Conservation (phyloP, 352 stramenopile species). For the Globisporangium mamillatum region DNA sequence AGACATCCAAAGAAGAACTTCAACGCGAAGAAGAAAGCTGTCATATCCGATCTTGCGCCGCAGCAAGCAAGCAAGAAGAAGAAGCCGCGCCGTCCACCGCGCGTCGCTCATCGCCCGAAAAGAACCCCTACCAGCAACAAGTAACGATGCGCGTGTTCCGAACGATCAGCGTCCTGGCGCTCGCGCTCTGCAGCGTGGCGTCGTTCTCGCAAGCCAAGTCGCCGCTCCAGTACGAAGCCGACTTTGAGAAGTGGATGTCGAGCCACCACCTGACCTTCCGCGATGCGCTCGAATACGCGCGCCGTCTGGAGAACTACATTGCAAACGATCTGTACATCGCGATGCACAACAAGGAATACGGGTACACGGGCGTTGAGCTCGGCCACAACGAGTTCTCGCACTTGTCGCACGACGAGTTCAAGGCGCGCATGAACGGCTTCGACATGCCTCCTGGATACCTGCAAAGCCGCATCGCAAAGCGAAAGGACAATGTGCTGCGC, state of each 20-base stretch:
- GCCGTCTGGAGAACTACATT: constrained; percentile 75
- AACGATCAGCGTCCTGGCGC: constrained; percentile 22
- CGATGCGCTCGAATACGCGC: constrained; percentile 68
- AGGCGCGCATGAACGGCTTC: constrained; percentile 56
- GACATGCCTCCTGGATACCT: constrained; percentile 53
- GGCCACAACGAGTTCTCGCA: constrained; percentile 95
- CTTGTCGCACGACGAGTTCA: constrained; percentile 95
- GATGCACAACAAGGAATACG: constrained; percentile 81
- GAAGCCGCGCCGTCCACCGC: neutral
- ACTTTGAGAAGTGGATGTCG: constrained; percentile 70
- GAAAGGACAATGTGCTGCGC: constrained; percentile 26
- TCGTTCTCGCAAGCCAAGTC: constrained; percentile 40
- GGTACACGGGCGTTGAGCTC: constrained; percentile 77
- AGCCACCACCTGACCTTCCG: constrained; percentile 47
- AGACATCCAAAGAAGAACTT: constrained; percentile 15
- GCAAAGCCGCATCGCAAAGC: constrained; percentile 47
- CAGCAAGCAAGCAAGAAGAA: constrained; percentile 16
- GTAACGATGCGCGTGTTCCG: constrained; percentile 23
- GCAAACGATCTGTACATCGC: constrained; percentile 84
- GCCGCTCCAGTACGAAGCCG: constrained; percentile 62
- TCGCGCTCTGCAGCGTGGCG: constrained; percentile 27
- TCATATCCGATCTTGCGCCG: constrained; percentile 18
- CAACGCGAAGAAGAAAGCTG: constrained; percentile 9
- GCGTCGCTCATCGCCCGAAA: neutral
- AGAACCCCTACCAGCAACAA: neutral